Evolutionary conservation across 345 rosid genomes (phyloP).

Genomic region (Turritis glabra): DNA sequence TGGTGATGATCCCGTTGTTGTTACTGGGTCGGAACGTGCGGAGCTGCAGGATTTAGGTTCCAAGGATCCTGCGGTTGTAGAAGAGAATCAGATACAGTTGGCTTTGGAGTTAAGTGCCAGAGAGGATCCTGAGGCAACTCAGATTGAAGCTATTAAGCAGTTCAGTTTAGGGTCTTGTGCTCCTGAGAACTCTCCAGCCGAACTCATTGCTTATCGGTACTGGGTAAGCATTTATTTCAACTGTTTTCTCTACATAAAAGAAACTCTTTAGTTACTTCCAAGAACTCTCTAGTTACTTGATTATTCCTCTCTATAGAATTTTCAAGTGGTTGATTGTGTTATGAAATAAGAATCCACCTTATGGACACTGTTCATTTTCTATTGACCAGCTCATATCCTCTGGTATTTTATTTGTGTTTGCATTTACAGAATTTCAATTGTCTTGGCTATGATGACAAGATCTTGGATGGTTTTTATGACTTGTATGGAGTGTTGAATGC

Average conservation of each 20-base stretch:
- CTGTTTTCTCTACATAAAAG: not conserved
- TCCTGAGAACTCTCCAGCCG: conserved; percentile 86
- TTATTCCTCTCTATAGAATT: not conserved
- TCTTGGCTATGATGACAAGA: conserved; percentile 94
- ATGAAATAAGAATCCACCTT: not conserved
- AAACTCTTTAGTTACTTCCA: not conserved
- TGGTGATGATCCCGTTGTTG: conserved; percentile 48
- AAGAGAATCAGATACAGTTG: conserved; percentile 89
- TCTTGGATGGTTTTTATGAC: conserved; percentile 93
- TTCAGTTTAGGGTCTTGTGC: conserved; percentile 81
- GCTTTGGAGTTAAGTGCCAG: conserved; percentile 94
- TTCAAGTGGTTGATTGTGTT: not conserved
- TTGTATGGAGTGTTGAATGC: conserved; percentile 67
- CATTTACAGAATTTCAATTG: conserved; percentile 81
- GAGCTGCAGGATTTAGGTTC: conserved; percentile 33
- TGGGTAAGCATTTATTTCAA: conserved; percentile 52
- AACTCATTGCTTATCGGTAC: conserved; percentile 86
- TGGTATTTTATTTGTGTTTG: not conserved
- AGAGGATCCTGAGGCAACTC: conserved; percentile 97
- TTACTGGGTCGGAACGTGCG: conserved; percentile 21
- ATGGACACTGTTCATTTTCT: not conserved
- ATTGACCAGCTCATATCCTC: not conserved
- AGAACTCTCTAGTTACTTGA: not conserved
- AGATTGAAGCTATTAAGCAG: conserved; percentile 95
- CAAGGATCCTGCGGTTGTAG: conserved; percentile 67